phyloP scores from a whole-genome alignment of 2,329 filamentous ascomycete species.

The Nothophaeocryptopus gaeumannii region DNA sequence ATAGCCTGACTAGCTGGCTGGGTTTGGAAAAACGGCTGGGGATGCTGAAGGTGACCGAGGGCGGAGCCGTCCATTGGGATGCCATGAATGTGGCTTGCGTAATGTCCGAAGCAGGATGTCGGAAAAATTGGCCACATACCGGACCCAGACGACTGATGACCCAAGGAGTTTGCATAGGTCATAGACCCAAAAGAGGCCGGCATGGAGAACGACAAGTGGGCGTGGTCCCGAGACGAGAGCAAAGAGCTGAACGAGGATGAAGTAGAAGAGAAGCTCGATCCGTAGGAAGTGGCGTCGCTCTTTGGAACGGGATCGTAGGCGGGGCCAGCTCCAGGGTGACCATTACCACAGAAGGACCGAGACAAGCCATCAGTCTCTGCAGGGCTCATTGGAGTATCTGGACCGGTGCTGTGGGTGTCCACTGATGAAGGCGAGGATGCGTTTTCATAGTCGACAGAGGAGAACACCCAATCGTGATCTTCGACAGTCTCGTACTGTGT shows the following conservation, averaged over 20 bases:
- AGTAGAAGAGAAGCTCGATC: not conserved
- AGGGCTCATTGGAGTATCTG: constrained; percentile 20
- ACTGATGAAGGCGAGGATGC: constrained; percentile 22
- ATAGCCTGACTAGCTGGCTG: too few relatives aligned
- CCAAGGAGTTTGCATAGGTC: not conserved
- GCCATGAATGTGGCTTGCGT: constrained; percentile 1
- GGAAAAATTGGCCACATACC: constrained; percentile 1
- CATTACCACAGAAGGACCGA: too few relatives aligned
- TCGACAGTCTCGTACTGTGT: constrained; percentile 21
- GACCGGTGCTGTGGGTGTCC: constrained; percentile 16
- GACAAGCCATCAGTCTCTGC: not conserved
- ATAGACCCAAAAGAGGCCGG: not conserved
- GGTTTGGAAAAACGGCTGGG: too few relatives aligned
- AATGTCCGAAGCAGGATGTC: not conserved
- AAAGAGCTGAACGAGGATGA: not conserved
- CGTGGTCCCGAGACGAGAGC: not conserved
- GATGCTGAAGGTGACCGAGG: not conserved
- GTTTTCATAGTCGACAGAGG: constrained; percentile 19
- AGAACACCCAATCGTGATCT: constrained; percentile 19
- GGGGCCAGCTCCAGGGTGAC: too few relatives aligned
- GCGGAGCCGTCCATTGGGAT: not conserved
- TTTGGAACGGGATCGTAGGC: too few relatives aligned
- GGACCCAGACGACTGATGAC: not conserved
- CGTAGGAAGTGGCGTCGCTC: too few relatives aligned
- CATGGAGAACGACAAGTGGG: not conserved